Base-by-base conservation (phyloP, 805 yeast species). In the Candida ponderosae region DNA sequence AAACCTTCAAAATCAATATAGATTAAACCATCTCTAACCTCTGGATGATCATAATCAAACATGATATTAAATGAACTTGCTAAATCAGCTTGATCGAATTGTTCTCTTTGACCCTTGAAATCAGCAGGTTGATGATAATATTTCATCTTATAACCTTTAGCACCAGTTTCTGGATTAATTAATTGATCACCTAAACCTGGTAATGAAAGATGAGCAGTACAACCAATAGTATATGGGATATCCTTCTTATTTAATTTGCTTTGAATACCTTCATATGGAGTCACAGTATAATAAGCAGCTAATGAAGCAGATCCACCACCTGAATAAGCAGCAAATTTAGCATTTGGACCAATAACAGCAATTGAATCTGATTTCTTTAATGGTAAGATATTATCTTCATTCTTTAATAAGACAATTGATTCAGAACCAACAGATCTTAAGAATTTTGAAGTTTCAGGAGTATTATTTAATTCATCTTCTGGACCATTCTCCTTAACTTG, bases 251-350 rank as follows among this genome's bases (percentile, higher is more conserved):
- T 55, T 21, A 43, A 18, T 32, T 50, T 52, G 15, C 49, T 43
- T 9, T 51, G 38, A 38, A 75, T 67, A 15, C 71, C 76, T 15
- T 72, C 70, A 32, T 52, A 65, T 4, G 78, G 77, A 13, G 75
- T 56, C 8, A 70, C 61, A 14, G 63, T 57, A 51, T 73, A 70
- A 48, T 71, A 65, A 5, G 76, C 67, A 18, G 56, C 54, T 43
- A 72, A 56, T 10, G 75, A 60, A 28, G 81, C 80, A 17, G 81
- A 75, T 7, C 83, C 83, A 43, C 83, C 83, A 40, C 83, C 82
- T 18, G 75, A 68, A 42, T 62, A 70, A 29, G 68, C 65, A 6
- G 75, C 60, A 33, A 50, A 54, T 43, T 64, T 71, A 20, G 75
- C 81, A 43, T 72, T 74, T 28, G 81, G 81, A 4, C 84, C 85